Percentiles rank a stretch among this genome's conserved stretches.
Evolutionary conservation across 2,329 filamentous ascomycete genomes (phyloP).

Genomic region (Cercospora citrullina): DNA sequence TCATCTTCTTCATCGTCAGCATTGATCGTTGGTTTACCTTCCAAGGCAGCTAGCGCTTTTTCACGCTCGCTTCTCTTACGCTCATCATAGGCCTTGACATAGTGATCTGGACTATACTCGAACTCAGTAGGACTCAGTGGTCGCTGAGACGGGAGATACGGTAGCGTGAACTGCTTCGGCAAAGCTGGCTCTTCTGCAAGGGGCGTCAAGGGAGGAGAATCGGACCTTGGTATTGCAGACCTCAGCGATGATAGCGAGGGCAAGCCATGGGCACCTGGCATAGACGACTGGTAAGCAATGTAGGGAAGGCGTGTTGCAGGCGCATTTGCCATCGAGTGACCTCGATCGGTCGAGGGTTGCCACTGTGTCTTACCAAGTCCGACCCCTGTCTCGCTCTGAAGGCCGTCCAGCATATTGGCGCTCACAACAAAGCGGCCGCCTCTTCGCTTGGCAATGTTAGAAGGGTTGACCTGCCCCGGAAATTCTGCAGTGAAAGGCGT

Average conservation of each 20-base stretch:
- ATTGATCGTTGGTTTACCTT: not conserved
- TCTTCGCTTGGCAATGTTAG: not conserved
- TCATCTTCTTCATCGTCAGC: not conserved
- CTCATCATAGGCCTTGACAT: not conserved
- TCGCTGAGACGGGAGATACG: not conserved
- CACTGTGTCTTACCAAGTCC: not conserved
- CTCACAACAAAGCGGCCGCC: not conserved
- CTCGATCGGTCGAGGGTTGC: not conserved
- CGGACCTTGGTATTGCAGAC: not conserved
- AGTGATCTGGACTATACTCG: not conserved
- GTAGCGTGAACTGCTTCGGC: not conserved
- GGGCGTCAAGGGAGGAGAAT: not conserved
- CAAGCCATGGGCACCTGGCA: not conserved
- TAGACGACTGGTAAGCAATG: not conserved
- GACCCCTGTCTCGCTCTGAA: not conserved
- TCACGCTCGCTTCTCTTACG: not conserved
- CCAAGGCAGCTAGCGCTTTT: not conserved
- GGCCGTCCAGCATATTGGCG: not conserved
- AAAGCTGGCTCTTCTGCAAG: not conserved
- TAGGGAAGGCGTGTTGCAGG: not conserved
- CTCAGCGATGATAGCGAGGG: not conserved
- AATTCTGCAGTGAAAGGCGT: slow-evolving; percentile 11
- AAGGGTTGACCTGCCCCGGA: slow-evolving; percentile 17
- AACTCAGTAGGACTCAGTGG: not conserved
- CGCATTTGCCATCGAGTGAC: not conserved